Percentiles rank a stretch among this genome's conserved stretches.
These are phyloP conservation scores for Botryotinia narcissicola DNA, from an alignment of 2,329 filamentous ascomycete species.

Conservation along the genomic window DNA sequence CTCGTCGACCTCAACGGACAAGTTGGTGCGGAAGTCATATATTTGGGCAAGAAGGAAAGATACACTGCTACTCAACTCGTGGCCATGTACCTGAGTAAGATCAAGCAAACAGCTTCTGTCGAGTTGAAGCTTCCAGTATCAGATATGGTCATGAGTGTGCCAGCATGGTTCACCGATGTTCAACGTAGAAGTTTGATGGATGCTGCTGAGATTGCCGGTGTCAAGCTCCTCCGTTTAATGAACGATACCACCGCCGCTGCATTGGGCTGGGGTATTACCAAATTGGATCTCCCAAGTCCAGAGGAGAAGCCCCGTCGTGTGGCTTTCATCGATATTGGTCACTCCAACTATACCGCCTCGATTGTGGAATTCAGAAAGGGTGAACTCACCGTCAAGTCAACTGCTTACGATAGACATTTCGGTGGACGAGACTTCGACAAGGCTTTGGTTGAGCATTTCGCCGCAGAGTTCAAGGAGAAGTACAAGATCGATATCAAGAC, in stretches of 20 bases:
- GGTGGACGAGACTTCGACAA: slow-evolving; percentile 97
- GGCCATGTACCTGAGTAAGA: slow-evolving; percentile 94
- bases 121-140: slow-evolving; percentile 90
- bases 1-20: slow-evolving; percentile 90
- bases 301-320: slow-evolving; percentile 93
- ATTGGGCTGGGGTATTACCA: slow-evolving; percentile 96
- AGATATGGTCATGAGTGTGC: slow-evolving; percentile 91
- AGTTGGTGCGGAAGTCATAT: slow-evolving; percentile 90
- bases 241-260: slow-evolving; percentile 97
- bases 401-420: slow-evolving; percentile 91
- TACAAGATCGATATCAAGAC: slow-evolving; percentile 94
- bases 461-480: slow-evolving; percentile 93
- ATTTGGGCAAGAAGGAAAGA: slow-evolving; percentile 90
- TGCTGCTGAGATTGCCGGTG: slow-evolving; percentile 86
- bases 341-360: slow-evolving; percentile 93
- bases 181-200: slow-evolving; percentile 89
- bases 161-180: slow-evolving; percentile 93
- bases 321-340: slow-evolving; percentile 89
- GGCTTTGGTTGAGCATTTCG: slow-evolving; percentile 90
- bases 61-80: slow-evolving; percentile 93
- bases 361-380: slow-evolving; percentile 97
- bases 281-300: slow-evolving; percentile 81
- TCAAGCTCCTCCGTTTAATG: slow-evolving; percentile 90
- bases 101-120: slow-evolving; percentile 80
- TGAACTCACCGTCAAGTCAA: slow-evolving; percentile 89